Evolutionary conservation across 805 yeast species (phyloP), one percentile per base, ranked within the genome.

Genomic region (Wickerhamiella azyma): DNA sequence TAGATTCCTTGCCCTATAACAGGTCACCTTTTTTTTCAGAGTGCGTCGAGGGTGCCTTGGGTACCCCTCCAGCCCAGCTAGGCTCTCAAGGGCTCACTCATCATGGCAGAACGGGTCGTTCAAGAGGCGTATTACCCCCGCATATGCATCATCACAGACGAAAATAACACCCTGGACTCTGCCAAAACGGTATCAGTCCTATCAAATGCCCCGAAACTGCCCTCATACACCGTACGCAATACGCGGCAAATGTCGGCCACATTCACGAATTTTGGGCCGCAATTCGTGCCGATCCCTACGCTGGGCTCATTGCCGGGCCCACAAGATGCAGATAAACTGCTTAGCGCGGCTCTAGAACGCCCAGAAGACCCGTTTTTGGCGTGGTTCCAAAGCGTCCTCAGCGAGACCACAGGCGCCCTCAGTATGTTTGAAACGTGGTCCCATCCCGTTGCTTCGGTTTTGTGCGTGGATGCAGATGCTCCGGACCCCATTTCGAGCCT

Each of bases 381-480:
- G 16, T 46, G 48, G 48, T 36, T 46, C 21, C 13, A 26, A 14
- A 9, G n/a, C 3, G n/a, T 40, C 9, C 37, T 46, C 28, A n/a
- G n/a, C 16, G 26, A 14, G 9, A 40, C 39, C 21, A 41, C 48
- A 2, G 5, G 10, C 16, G 32, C 43, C 2, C 14, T 37, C 13
- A 14, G 21, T 11, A 30, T 44, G 16, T 46, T 46, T 26, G 96
- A 89, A 60, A 79, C 85, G 5, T 78, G 86, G 60, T 79, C 82
- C 53, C 96, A 88, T 58, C 96, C 96, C 0, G 74, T 85, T 1
- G 72, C 84, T 2, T 81, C 86, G 37, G 59, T 89, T 11, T 69
- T 85, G 43, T 78, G 79, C 0, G 67, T 85, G 3, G 74, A 84
- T 18, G 68, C 75, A 18, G 52, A 62, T 11, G 83, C 79, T 28